Evolutionary conservation across 805 yeast species (phyloP).

Genomic region (Isabelozyma heimii): DNA sequence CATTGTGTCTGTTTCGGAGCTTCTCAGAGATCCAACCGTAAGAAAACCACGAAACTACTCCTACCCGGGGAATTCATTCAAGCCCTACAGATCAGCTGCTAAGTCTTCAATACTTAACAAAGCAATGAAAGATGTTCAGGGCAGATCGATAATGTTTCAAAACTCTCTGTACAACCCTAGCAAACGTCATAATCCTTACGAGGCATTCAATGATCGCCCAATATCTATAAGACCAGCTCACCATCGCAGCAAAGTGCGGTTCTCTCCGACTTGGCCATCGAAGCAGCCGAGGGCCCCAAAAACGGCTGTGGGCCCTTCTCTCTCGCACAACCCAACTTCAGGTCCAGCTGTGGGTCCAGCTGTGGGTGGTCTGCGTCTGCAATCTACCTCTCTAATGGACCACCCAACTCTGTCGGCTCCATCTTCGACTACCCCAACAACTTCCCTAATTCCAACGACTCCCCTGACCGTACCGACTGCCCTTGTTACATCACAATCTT

Average conservation of each 20-base stretch:
- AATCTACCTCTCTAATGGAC: no score
- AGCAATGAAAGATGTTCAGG: constrained; percentile 35
- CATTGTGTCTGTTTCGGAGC: constrained; percentile 28
- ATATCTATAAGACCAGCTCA: background rate
- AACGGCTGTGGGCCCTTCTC: no score
- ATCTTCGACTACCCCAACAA: no score
- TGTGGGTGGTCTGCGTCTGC: no score
- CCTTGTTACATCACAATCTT: no score
- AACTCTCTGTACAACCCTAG: constrained; percentile 4
- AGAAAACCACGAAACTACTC: constrained; percentile 2
- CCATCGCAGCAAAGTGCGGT: background rate
- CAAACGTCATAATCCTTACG: constrained; percentile 21
- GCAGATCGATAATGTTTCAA: constrained; percentile 31
- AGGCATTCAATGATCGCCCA: constrained; percentile 12
- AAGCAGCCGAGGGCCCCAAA: no score
- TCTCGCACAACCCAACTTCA: no score
- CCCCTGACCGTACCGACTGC: no score
- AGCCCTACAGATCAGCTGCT: background rate
- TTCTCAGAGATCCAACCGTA: constrained; percentile 29
- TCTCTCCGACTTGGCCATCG: background rate
- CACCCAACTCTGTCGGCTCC: no score
- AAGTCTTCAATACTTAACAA: constrained; percentile 29
- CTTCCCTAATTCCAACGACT: no score
- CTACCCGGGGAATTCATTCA: background rate
- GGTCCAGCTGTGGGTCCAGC: no score